Percentiles rank a stretch among this genome's conserved stretches.
phyloP scores from a whole-genome alignment of 179 eudicot genomes.

The Beta corolliflora region DNA sequence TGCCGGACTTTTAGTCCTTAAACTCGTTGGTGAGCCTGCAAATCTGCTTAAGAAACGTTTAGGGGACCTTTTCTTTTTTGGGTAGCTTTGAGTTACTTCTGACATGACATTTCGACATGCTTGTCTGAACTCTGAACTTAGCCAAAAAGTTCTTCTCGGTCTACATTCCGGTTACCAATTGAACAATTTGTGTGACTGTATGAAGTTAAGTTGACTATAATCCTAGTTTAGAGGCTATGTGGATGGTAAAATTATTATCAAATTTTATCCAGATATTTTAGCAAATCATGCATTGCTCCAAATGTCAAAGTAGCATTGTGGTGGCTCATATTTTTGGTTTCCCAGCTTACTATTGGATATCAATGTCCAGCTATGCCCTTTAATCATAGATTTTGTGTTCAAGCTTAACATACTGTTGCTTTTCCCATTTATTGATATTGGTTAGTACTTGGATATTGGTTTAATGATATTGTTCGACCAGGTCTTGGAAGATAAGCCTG shows the following conservation, averaged over 20 bases:
- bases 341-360: neutral
- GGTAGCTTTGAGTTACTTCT: neutral
- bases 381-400: neutral
- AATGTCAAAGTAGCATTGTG: conserved; percentile 1
- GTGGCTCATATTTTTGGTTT: neutral
- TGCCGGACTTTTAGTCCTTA: neutral
- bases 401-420: neutral
- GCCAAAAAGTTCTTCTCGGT: neutral
- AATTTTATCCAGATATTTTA: neutral
- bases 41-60: neutral
- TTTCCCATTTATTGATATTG: neutral
- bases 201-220: neutral
- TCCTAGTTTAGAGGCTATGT: neutral
- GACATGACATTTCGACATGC: neutral
- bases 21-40: neutral
- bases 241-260: neutral
- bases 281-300: neutral
- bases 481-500: conserved; percentile 87
- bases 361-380: neutral
- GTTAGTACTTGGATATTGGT: neutral
- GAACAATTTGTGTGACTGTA: neutral
- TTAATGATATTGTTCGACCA: conserved; percentile 24
- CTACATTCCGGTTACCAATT: neutral
- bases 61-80: neutral
- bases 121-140: neutral